A percentile compares a stretch with the other conserved stretches of the same genome.
These are phyloP conservation scores for Kokia cookei DNA, from an alignment of 441 rosid genomes.

Conservation along the genomic window DNA sequence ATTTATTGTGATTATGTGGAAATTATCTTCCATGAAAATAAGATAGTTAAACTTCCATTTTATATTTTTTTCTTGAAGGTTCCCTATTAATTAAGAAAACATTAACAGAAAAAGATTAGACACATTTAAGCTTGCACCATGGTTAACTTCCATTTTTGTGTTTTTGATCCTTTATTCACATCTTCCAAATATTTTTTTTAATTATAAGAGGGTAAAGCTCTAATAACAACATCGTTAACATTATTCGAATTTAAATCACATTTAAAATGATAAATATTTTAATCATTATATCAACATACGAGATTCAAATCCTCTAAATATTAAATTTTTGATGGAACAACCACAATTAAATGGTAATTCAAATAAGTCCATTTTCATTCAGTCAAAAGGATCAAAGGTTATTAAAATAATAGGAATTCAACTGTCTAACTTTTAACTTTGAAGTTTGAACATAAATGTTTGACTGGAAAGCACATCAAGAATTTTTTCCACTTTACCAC, in stretches of 20 bases:
- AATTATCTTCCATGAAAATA: neutral
- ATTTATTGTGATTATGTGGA: neutral
- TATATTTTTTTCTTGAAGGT: neutral
- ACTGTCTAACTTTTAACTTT: neutral
- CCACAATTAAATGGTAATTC: neutral
- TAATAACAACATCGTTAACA: too few species aligned
- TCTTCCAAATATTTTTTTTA: too few species aligned
- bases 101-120: neutral
- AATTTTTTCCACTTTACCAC: neutral
- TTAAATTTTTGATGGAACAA: neutral
- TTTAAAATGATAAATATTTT: too few species aligned
- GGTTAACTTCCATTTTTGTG: neutral
- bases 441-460: conserved; percentile 7
- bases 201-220: too few species aligned
- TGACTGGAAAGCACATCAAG: neutral
- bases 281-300: too few species aligned
- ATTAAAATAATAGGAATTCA: neutral
- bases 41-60: neutral
- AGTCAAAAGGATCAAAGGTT: neutral
- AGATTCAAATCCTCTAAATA: neutral
- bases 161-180: neutral
- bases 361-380: neutral
- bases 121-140: neutral
- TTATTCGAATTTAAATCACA: too few species aligned
- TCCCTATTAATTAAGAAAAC: neutral